Base-by-base conservation (phyloP, 2,329 filamentous ascomycete species). In the Calonectria fujianensis region DNA sequence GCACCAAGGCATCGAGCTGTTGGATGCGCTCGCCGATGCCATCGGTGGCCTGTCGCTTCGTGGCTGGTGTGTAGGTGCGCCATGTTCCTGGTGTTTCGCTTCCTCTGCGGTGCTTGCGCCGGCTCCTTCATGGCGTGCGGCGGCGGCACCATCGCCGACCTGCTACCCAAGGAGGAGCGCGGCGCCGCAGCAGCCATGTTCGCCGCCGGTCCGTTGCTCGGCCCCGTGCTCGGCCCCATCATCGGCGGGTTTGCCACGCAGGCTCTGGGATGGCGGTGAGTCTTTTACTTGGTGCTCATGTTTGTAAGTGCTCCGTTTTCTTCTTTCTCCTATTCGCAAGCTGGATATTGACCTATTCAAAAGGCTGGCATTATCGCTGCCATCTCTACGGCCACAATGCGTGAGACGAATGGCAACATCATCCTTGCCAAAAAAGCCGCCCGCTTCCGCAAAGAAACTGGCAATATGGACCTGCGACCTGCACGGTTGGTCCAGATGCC, bases 151-250 rank as follows among this genome's bases (percentile, higher is more conserved):
- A n/a, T n/a, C n/a, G n/a, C n/a, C n/a, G n/a, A n/a, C n/a, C n/a
- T n/a, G n/a, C n/a, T n/a, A n/a, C n/a, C n/a, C n/a, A n/a, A n/a
- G n/a, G n/a, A n/a, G n/a, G n/a, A n/a, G n/a, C n/a, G n/a, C n/a
- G n/a, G n/a, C n/a, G n/a, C n/a, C n/a, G n/a, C n/a, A n/a, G n/a
- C n/a, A n/a, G n/a, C 92, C 0, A 87, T 89, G 0, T 94, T 93
- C 79, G 88, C 90, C 1, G 87, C 92, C 82, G 89, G 91, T 0
- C 90, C 93, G 0, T 87, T 93, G 4, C 87, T 89, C 2, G 91
- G 91, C 0, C 91, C 91, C 0, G 73, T 79, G 0, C n/a, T 82
- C 24, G 80, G 81, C 0, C 81, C 80, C 1, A 73, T 82, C 2
- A 82, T 87, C 0, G 88, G 89, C 0, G 88, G 86, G 0, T 90